Evolutionary conservation across 352 stramenopile genomes (phyloP), one percentile per base, ranked within the genome.

Genomic region (Globisporangium polare): DNA sequence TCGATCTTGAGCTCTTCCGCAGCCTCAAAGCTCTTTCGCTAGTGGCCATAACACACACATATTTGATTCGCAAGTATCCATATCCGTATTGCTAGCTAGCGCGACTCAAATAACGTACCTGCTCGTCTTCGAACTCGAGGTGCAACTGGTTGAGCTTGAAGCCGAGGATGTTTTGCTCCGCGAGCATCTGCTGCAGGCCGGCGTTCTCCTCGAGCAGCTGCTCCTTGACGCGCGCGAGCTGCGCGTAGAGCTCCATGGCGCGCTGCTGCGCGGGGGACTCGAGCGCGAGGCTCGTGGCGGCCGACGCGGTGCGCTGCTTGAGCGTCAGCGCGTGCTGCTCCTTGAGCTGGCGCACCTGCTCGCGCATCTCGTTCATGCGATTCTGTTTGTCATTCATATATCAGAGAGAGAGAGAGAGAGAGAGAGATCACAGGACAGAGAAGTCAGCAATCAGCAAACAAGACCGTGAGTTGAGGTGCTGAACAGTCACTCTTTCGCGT

Each of bases 141-240:
- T 75, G 53, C 22, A 77, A 58, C 39, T 71, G 64, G 49, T 75
- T 54, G 29, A 80, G 63, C 54, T 69, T 75, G 22, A 75, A 67
- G 43, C 75, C 60, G 53, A 86, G 75, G 37, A 75, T 69, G n/a
- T 60, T 59, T 41, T 84, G 75, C n/a, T 69, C 63, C 13, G 74
- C 62, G 24, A 72, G 58, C n/a, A 77, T 62, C 13, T 75, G 66
- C 27, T 77, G 69, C 55, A 89, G 63, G 61, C 72, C 61, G 9
- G 83, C 70, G 54, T 88, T 85, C 56, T 83, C 78, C 53, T 68
- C 58, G 10, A 69, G 63, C 15, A 90, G 71, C 47, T 69, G 64
- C 54, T 90, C 77, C 29, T 83, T 83, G 20, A 74, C 62, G 29
- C 71, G 66, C 45, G 75, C 78, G 39, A 86, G 58, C 46, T 84